Conservation (phyloP, 2,329 filamentous ascomycete genomes). For the Calonectria pauciramosa region DNA sequence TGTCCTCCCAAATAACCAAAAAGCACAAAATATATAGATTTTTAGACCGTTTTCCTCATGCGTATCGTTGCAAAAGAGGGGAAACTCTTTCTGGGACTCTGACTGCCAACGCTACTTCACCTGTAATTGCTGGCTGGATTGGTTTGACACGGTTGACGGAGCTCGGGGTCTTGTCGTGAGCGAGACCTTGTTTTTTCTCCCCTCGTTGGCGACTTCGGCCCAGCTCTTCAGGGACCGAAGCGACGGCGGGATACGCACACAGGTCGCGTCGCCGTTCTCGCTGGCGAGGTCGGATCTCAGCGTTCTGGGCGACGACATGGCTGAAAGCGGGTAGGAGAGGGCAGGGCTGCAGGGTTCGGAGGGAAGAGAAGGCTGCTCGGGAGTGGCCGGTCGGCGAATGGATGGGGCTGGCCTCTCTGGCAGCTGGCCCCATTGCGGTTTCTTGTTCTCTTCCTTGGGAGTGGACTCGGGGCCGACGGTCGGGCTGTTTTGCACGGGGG, state of each 20-base stretch:
- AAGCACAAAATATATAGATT: neutral
- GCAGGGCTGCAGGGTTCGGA: slow-evolving; percentile 40
- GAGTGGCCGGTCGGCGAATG: slow-evolving; percentile 23
- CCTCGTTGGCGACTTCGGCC: slow-evolving; percentile 55
- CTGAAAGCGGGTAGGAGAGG: slow-evolving; percentile 46
- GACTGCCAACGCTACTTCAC: slow-evolving; percentile 4
- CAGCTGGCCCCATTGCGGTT: slow-evolving; percentile 44
- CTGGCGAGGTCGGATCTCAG: slow-evolving; percentile 36
- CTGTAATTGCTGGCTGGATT: slow-evolving; percentile 18
- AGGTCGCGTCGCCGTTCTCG: slow-evolving; percentile 35
- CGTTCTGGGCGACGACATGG: slow-evolving; percentile 50
- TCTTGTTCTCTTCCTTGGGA: slow-evolving; percentile 28
- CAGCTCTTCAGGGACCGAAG: slow-evolving; percentile 55
- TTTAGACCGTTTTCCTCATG: slow-evolving; percentile 11
- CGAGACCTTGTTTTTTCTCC: slow-evolving; percentile 30
- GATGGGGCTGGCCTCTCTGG: slow-evolving; percentile 24
- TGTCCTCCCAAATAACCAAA: neutral
- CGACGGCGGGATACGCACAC: slow-evolving; percentile 48
- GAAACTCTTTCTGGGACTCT: neutral
- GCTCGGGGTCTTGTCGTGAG: slow-evolving; percentile 35
- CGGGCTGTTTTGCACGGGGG: slow-evolving; percentile 49
- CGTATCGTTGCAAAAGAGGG: neutral
- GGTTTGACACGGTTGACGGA: slow-evolving; percentile 35
- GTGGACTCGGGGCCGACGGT: slow-evolving; percentile 35
- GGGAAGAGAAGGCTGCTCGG: slow-evolving; percentile 33